Evolutionary conservation across 495 filamentous ascomycete genomes (phyloP), one percentile per base, ranked within the genome.

Genomic region (Letharia columbiana): DNA sequence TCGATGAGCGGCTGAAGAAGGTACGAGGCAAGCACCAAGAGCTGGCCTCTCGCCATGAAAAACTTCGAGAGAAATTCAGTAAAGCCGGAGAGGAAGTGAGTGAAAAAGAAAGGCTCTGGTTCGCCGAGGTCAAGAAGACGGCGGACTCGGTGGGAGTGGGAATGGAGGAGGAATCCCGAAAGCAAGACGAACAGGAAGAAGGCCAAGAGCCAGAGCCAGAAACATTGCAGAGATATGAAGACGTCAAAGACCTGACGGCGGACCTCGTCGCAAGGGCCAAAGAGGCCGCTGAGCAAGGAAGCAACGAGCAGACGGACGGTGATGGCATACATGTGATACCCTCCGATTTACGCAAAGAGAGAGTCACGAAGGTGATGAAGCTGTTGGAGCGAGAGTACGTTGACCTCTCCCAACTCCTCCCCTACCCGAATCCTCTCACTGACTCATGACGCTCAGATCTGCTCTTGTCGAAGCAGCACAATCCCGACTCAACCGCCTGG

Each of bases 71-170:
- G 70, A 87, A 81, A 70, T 76, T 90, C 45, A 76, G 80, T 49
- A 82, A 83, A 70, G 76, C 77, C 13, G 80, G 77, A 23, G 86
- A 84, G 15, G 84, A 88, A 63, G 76, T 96, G 47, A 92, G 87
- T 73, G 86, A 89, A 64, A 89, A 85, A 73, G 89, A 92, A 72
- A 83, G 78, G 72, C 80, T 82, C 0, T 92, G 86, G 86, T 71
- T 83, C 2, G 79, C 79, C 8, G 89, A 92, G 71, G 84, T 92
- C 35, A 75, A 82, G 33, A 67, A 74, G 17, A 65, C 91, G 54
- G 74, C 75, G 5, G 71, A 71, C 35, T 77, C 75, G 10, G 69
- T 81, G 33, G 68, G 64, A 23, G 39, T 47, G 17, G 63, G 73
- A 17, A 52, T 56, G n/a, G 56, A 65, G 28, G 42, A 72, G 15